Base-by-base conservation (phyloP, 2,329 filamentous ascomycete genomes). In the Verticillium alfalfae region DNA sequence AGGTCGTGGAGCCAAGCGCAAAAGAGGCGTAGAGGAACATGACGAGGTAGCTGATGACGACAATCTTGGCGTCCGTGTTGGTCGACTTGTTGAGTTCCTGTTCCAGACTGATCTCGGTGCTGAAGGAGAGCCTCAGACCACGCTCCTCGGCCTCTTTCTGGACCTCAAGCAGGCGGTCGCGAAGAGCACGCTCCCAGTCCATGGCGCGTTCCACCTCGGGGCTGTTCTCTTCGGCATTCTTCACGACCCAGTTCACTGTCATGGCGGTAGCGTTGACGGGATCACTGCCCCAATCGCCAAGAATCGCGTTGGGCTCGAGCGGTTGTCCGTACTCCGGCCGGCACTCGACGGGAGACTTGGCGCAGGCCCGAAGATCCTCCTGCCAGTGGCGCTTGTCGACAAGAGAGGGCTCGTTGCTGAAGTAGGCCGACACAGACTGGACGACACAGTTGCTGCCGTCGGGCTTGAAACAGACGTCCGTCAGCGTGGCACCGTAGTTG, bases 1-100 rank as follows among this genome's bases (percentile, higher is more conserved):
- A 80, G 6, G 90, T 93, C 0, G 91, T 95, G 1, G 93, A 97
- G 0, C 95, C 95, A 0, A 99, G 82, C 0, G 95, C 93, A 60
- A 99, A 78, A 6, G 94, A 98, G 4, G 93, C 95, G 71, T 99
- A 99, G 65, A 99, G 78, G 76, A 99, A 99, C 95, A 99, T 99
- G 79, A 97, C 92, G 66, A 98, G 84, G 77, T 99, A 99, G 81
- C 94, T 98, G 76, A 99, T 89, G 60, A 94, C 87, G 31, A 99
- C 88, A 69, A 99, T 99, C 74, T 94, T 97, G 55, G 94, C 96
- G 74, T 99, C 95, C 0, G 95, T 98, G 75, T 99, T 99, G 58
- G 93, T 97, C 41, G 93, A 96, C 77, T 98, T 97, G 80, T 97
- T 99, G 62, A 99, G 82, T 72, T 99, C 95, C 72, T 97, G 85